Conservation (phyloP, 805 yeast genomes). For the Cyberlindnera maritima region DNA sequence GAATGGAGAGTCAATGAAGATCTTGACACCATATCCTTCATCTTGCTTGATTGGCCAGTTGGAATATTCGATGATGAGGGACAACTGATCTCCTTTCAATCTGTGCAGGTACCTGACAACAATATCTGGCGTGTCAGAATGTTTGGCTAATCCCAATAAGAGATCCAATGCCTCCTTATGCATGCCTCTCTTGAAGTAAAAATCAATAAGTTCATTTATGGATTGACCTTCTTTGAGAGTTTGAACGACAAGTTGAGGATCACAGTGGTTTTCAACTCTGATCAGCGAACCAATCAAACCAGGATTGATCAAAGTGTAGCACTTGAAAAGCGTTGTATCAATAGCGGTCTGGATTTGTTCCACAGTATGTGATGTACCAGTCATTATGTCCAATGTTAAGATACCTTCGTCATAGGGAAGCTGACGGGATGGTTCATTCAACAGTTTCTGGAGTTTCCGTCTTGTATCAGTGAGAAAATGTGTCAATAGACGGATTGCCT, state of each 20-base stretch:
- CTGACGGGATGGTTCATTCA: constrained; percentile 12
- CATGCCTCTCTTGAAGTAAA: constrained; percentile 57
- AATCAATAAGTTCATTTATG: constrained; percentile 72
- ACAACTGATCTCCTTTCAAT: constrained; percentile 46
- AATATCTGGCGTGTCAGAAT: constrained; percentile 14
- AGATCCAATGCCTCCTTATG: constrained; percentile 69
- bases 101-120: constrained; percentile 55
- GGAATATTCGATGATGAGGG: constrained; percentile 55
- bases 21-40: constrained; percentile 36
- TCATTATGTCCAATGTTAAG: constrained; percentile 18
- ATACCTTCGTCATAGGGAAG: constrained; percentile 16
- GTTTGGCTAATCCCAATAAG: constrained; percentile 38
- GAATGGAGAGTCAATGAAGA: constrained; percentile 65
- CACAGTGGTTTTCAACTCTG: constrained; percentile 73
- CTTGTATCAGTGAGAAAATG: constrained; percentile 47
- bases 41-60: constrained; percentile 45
- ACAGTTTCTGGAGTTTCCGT: constrained; percentile 38
- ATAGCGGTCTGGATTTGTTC: constrained; percentile 45
- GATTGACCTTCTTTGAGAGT: constrained; percentile 46
- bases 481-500: constrained; percentile 27
- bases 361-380: constrained; percentile 20
- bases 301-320: constrained; percentile 68
- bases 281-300: constrained; percentile 80
- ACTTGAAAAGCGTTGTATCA: constrained; percentile 75
- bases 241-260: constrained; percentile 55